A percentile compares a stretch with the other conserved stretches of the same genome.
Conservation (phyloP, 805 yeast genomes). For the Candida michaelii region DNA sequence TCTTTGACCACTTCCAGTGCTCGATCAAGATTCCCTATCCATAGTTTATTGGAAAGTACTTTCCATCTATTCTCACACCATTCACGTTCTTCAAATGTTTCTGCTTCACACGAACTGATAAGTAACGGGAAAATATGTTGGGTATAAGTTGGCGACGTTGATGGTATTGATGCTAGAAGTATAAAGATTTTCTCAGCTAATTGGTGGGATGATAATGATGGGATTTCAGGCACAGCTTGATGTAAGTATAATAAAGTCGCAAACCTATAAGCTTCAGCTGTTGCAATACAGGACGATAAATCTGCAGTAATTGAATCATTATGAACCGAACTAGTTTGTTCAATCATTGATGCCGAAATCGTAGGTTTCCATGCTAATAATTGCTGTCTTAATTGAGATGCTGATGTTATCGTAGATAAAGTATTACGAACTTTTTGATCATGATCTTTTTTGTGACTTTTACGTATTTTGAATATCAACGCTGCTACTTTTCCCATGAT, state of each 20-base stretch:
- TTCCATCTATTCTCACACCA: slow-evolving; percentile 65
- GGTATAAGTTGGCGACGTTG: slow-evolving; percentile 53
- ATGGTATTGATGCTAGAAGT: slow-evolving; percentile 62
- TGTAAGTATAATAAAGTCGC: slow-evolving; percentile 60
- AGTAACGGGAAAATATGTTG: slow-evolving; percentile 66
- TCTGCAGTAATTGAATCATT: slow-evolving; percentile 44
- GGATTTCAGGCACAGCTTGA: slow-evolving; percentile 71
- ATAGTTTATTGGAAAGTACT: slow-evolving; percentile 49
- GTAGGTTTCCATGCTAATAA: slow-evolving; percentile 59
- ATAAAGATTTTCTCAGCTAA: slow-evolving; percentile 61
- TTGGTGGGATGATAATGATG: slow-evolving; percentile 51
- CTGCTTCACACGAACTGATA: slow-evolving; percentile 66
- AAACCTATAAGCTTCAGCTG: slow-evolving; percentile 69
- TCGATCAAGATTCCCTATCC: slow-evolving; percentile 67
- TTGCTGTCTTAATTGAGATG: slow-evolving; percentile 53
- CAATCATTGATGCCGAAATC: slow-evolving; percentile 33
- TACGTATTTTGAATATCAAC: slow-evolving; percentile 51
- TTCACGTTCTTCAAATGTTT: slow-evolving; percentile 54
- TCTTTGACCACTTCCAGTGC: slow-evolving; percentile 69
- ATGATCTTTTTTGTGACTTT: slow-evolving; percentile 20
- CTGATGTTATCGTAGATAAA: slow-evolving; percentile 49
- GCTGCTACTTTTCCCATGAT: slow-evolving; percentile 64
- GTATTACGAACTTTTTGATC: slow-evolving; percentile 32
- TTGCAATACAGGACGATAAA: slow-evolving; percentile 58
- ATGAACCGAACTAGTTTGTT: slow-evolving; percentile 15